A percentile compares a stretch with the other conserved stretches of the same genome.
phyloP scores from a whole-genome alignment of 1,284 basidiomycete species.

The Pseudomicrostroma phylloplanum region DNA sequence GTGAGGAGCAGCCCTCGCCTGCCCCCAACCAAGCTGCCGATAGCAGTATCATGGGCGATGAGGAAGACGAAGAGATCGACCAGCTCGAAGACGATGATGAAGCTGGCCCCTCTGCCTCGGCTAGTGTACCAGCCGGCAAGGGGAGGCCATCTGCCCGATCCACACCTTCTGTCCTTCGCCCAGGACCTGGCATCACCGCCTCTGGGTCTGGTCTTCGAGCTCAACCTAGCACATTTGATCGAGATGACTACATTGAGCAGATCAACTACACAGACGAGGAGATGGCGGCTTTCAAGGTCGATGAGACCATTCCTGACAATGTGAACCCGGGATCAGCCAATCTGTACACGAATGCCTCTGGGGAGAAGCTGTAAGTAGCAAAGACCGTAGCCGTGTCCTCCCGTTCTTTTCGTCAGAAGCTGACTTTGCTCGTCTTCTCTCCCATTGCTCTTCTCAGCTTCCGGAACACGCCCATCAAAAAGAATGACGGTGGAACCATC shows the following conservation, averaged over 20 bases:
- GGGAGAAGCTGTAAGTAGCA: slow-evolving; percentile 8
- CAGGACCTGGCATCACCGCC: background rate
- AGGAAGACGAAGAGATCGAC: slow-evolving; percentile 57
- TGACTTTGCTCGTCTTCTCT: background rate
- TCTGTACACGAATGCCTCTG: slow-evolving; percentile 1
- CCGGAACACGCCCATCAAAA: slow-evolving; percentile 46
- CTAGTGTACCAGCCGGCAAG: background rate
- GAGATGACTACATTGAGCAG: background rate
- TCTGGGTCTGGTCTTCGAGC: background rate
- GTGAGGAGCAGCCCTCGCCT: background rate
- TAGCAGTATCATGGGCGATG: slow-evolving; percentile 56
- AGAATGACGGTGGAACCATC: slow-evolving; percentile 46
- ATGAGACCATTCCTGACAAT: background rate
- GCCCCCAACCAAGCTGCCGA: background rate
- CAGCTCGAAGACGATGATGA: slow-evolving; percentile 50
- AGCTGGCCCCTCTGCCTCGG: background rate
- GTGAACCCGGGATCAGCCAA: slow-evolving; percentile 5
- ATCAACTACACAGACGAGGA: background rate
- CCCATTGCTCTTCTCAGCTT: background rate
- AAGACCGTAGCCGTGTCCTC: background rate
- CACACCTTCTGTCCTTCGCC: background rate
- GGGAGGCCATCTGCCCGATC: background rate
- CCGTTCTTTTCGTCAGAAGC: background rate
- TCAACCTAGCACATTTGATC: background rate
- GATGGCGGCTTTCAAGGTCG: slow-evolving; percentile 10